Evolutionary conservation across 1,284 basidiomycete species (phyloP).

Genomic region (Agroathelia rolfsii): DNA sequence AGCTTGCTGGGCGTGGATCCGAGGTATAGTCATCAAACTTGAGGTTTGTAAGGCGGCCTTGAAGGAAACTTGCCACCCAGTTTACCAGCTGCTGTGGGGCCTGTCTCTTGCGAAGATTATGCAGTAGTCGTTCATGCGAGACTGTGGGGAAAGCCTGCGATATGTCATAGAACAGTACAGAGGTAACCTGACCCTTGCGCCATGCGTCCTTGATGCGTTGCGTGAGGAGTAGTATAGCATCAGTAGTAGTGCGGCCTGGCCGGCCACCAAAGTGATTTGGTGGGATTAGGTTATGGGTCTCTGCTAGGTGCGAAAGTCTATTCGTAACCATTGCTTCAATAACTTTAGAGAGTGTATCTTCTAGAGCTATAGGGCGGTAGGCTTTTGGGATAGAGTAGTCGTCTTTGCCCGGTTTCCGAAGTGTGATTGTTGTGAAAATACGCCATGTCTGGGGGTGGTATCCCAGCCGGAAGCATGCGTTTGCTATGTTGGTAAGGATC

Average conservation of each 20-base stretch:
- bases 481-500: slow-evolving; percentile 17
- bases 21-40: slow-evolving; percentile 23
- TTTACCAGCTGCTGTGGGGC: slow-evolving; percentile 16
- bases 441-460: slow-evolving; percentile 23
- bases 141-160: slow-evolving; percentile 29
- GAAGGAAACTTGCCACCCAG: slow-evolving; percentile 17
- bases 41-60: slow-evolving; percentile 15
- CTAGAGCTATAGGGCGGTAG: slow-evolving; percentile 30
- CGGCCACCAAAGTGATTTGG: slow-evolving; percentile 24
- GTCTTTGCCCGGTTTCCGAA: slow-evolving; percentile 28
- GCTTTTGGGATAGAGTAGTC: slow-evolving; percentile 26
- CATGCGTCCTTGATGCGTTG: slow-evolving; percentile 24
- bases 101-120: slow-evolving; percentile 21
- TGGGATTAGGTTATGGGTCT: slow-evolving; percentile 17
- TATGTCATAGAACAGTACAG: slow-evolving; percentile 27
- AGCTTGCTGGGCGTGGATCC: slow-evolving; percentile 14
- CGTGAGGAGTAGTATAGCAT: slow-evolving; percentile 25
- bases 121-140: slow-evolving; percentile 17
- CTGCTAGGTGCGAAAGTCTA: slow-evolving; percentile 13
- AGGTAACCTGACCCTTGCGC: slow-evolving; percentile 20
- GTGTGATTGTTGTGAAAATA: slow-evolving; percentile 21
- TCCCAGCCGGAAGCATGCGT: slow-evolving; percentile 13
- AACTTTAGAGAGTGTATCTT: slow-evolving; percentile 26
- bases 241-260: slow-evolving; percentile 24
- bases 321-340: slow-evolving; percentile 19